These are phyloP conservation scores for Kluyveromyces siamensis DNA, from an alignment of 805 yeast species.

Conservation along the genomic window DNA sequence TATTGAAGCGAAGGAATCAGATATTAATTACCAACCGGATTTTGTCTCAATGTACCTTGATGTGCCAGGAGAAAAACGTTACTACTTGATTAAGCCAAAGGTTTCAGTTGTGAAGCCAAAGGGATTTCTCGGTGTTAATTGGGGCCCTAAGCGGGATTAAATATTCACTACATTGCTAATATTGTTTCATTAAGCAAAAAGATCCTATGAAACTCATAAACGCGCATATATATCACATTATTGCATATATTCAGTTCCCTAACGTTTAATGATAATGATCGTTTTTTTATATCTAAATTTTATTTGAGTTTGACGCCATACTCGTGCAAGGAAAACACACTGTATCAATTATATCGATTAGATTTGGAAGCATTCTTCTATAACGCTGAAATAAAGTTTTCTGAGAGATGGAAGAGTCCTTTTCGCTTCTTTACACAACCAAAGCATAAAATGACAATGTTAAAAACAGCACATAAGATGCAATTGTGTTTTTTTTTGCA, in stretches of 20 bases:
- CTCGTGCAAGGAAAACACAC: too few species aligned
- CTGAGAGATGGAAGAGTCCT: too few species aligned
- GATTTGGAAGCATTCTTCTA: too few species aligned
- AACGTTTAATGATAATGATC: neutral
- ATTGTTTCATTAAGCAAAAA: neutral
- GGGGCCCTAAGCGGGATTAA: conserved; percentile 68
- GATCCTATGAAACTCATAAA: neutral
- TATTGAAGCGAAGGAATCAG: conserved; percentile 65
- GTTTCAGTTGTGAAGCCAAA: conserved; percentile 35
- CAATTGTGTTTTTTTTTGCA: neutral
- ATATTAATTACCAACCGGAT: conserved; percentile 54
- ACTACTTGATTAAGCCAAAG: conserved; percentile 61
- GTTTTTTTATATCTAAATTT: neutral
- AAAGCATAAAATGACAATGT: neutral
- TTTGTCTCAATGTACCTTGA: conserved; percentile 69
- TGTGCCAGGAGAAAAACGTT: conserved; percentile 59
- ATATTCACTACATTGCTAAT: neutral
- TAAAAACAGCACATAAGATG: neutral
- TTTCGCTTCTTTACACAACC: neutral
- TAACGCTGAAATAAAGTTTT: too few species aligned
- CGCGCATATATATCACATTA: neutral
- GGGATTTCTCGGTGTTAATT: conserved; percentile 73
- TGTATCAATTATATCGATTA: too few species aligned
- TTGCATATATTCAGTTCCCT: neutral
- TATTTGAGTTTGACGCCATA: too few species aligned